Evolutionary conservation across 73 alveolate species (phyloP), one percentile per base, ranked within the genome.

Genomic region (Breviolum minutum): DNA sequence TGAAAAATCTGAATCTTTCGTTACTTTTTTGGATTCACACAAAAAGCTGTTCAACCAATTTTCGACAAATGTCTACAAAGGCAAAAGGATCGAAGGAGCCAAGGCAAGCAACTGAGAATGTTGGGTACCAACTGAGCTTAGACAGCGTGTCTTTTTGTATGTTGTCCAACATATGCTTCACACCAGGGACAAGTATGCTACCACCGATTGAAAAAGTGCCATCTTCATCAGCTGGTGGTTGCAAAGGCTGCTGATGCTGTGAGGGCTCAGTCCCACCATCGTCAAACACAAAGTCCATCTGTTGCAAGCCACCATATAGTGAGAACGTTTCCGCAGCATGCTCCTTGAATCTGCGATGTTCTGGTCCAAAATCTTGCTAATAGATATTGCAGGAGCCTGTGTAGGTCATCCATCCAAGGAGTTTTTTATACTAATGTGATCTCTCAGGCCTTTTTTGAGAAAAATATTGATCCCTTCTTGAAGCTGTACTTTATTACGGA

Each of bases 101-200:
- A 24, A 24, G 88, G 1, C 88, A 11, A 24, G 88, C 6, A 17
- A 12, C 91, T 48, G 19, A 13, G 71, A 82, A 82, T 7, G 29
- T 82, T 9, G 91, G 73, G 71, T 82, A 82, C 91, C 91, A 82
- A 0, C 26, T 8, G 14, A 82, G 30, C 32, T 61, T 13, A 11
- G 29, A 9, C 16, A 82, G 71, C 20, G 64, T 29, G 48, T 82
- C 91, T 12, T 48, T 7, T 70, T 82, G 71, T 29, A 82, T 19
- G 32, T 82, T 82, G 91, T 82, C 91, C 32, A 82, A 5, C 91
- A 82, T 82, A 48, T 82, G 91, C 71, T 82, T 82, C 40, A 82
- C 71, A 9, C 91, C 91, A 40, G 91, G 91, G 40, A 82, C 71
- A 30, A 40, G n/a, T 20, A 82, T 30, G 71, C 91, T 30, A 10